A percentile compares a stretch with the other conserved stretches of the same genome.
Evolutionary conservation across 2,329 filamentous ascomycete species (phyloP).

Genomic region (Diaporthe capsici): DNA sequence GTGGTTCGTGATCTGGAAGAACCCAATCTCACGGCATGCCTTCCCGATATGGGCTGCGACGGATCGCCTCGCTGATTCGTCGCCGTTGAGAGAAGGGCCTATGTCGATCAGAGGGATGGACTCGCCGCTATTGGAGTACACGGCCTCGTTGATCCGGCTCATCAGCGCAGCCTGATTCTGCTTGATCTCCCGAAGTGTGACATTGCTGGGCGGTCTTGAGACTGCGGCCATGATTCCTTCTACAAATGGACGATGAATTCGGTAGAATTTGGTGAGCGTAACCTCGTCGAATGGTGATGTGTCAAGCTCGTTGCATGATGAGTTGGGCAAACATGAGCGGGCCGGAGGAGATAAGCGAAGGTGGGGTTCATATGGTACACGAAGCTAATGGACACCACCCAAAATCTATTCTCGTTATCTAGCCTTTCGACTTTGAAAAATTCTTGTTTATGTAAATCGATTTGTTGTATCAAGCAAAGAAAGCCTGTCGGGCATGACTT

Average conservation of each 20-base stretch:
- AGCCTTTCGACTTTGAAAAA: background rate
- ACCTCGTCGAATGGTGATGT: background rate
- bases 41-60: conserved; percentile 16
- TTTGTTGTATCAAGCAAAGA: background rate
- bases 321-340: background rate
- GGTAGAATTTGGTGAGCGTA: no score
- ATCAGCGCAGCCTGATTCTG: conserved; percentile 24
- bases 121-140: conserved; percentile 6
- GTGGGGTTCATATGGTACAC: background rate
- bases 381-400: background rate
- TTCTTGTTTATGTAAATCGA: background rate
- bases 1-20: conserved; percentile 48
- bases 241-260: background rate
- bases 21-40: conserved; percentile 45
- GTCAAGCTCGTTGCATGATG: background rate
- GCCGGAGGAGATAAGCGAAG: conserved; percentile 9
- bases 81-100: conserved; percentile 27
- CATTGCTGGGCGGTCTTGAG: background rate
- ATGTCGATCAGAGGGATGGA: conserved; percentile 31
- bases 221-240: background rate
- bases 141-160: conserved; percentile 23
- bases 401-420: background rate
- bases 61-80: background rate
- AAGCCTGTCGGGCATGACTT: background rate
- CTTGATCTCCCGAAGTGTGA: conserved; percentile 3